Conservation (phyloP, 108 stramenopile genomes). For the Aurantiochytrium sp. region DNA sequence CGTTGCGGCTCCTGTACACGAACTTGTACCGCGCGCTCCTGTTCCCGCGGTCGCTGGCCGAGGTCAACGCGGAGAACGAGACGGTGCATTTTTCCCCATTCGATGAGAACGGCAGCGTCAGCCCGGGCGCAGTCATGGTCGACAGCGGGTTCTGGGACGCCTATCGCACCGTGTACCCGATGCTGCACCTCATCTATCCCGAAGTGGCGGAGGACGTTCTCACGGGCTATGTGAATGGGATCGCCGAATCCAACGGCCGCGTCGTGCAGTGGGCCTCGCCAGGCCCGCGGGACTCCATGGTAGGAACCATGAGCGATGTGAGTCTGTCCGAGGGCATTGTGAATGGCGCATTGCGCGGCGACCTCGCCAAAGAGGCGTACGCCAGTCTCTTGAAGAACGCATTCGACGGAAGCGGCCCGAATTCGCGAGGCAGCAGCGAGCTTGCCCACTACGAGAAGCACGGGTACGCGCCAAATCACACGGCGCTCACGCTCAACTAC, state of each 20-base stretch:
- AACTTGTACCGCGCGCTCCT: conserved; percentile 38
- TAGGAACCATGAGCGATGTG: conserved; percentile 46
- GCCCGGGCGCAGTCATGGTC: conserved; percentile 27
- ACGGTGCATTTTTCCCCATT: conserved; percentile 37
- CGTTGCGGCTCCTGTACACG: conserved; percentile 29
- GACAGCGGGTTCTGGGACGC: conserved; percentile 50
- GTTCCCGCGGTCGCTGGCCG: conserved; percentile 39
- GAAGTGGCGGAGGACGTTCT: conserved; percentile 19
- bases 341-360: conserved; percentile 7
- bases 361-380: neutral
- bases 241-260: conserved; percentile 31
- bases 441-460: conserved; percentile 23
- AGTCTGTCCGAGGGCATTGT: conserved; percentile 41
- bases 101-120: neutral
- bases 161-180: conserved; percentile 43
- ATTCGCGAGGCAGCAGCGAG: neutral
- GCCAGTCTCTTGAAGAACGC: conserved; percentile 21
- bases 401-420: neutral
- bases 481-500: neutral
- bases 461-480: conserved; percentile 36
- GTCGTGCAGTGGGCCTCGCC: conserved; percentile 43
- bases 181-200: conserved; percentile 34
- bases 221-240: conserved; percentile 37
- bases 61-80: neutral
- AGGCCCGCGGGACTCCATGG: conserved; percentile 41